Conservation (phyloP, 2,329 filamentous ascomycete species). For the Fusarium irregulare region DNA sequence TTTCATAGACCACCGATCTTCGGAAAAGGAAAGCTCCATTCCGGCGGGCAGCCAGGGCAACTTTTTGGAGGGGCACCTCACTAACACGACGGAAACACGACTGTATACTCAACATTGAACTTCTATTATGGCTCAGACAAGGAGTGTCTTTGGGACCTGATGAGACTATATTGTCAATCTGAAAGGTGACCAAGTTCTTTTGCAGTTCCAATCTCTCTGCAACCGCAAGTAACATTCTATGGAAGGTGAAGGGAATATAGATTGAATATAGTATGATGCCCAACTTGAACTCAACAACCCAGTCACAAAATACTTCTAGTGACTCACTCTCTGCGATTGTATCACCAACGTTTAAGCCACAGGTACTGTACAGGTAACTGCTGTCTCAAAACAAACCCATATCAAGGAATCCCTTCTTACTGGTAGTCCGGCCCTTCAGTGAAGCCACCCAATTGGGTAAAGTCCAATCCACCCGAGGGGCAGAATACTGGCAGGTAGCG, state of each 20-base stretch:
- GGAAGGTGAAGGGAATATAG: neutral
- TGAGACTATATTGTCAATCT: neutral
- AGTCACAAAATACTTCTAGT: neutral
- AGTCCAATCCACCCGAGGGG: constrained; percentile 1
- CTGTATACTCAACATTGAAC: neutral
- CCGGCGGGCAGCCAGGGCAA: constrained; percentile 3
- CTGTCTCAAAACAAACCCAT: neutral
- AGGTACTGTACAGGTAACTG: neutral
- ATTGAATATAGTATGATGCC: neutral
- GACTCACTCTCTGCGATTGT: neutral
- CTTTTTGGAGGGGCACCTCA: constrained; percentile 16
- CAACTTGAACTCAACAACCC: neutral
- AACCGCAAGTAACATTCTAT: neutral
- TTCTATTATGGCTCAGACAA: neutral
- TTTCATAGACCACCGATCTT: neutral
- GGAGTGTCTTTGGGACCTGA: neutral
- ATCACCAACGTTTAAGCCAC: neutral
- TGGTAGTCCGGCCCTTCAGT: neutral
- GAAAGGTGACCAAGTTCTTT: neutral
- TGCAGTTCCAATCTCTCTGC: neutral
- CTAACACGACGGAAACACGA: neutral
- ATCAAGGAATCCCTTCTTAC: neutral
- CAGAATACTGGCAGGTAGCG: neutral
- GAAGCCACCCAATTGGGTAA: constrained; percentile 1
- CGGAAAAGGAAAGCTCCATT: constrained; percentile 15